These are phyloP conservation scores for Lactarius hatsudake DNA, from an alignment of 768 basidiomycete species.

Conservation along the genomic window DNA sequence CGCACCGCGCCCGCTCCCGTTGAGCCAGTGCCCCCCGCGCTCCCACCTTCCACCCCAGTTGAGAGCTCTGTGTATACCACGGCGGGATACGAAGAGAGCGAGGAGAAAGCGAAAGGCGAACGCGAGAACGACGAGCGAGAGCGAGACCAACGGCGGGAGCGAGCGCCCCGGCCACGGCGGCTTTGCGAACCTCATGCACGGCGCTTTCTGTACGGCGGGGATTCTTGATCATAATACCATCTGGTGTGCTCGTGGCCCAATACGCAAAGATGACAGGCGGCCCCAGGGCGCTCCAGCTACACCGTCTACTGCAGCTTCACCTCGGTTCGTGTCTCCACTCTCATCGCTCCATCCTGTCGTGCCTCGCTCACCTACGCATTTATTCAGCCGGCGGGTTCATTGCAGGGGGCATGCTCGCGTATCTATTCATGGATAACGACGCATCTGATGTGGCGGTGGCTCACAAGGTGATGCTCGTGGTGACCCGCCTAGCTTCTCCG, in stretches of 20 bases:
- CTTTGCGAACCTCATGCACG: slow-evolving; percentile 49
- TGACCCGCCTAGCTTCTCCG: too few relatives aligned
- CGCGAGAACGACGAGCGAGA: too few relatives aligned
- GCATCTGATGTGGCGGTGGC: background rate
- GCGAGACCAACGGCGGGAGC: background rate
- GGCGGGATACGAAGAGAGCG: background rate
- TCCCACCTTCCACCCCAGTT: background rate
- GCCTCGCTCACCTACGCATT: background rate
- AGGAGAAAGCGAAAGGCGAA: background rate
- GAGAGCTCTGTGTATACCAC: background rate
- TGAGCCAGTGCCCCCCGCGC: background rate
- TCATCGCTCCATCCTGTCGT: too few relatives aligned
- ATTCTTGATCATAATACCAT: slow-evolving; percentile 57
- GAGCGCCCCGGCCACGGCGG: background rate
- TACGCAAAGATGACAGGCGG: slow-evolving; percentile 47
- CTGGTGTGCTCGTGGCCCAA: slow-evolving; percentile 55
- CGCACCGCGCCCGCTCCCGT: slow-evolving; percentile 31
- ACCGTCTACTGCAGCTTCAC: slow-evolving; percentile 38
- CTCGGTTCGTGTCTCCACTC: slow-evolving; percentile 5
- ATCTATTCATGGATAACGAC: slow-evolving; percentile 9
- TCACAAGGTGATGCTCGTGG: slow-evolving; percentile 10
- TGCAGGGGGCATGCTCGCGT: slow-evolving; percentile 12
- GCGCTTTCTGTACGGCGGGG: slow-evolving; percentile 48
- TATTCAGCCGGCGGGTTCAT: slow-evolving; percentile 9
- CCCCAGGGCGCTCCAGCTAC: slow-evolving; percentile 44